Base-by-base conservation (phyloP, 208 protist genomes). In the Leishmania tropica region DNA sequence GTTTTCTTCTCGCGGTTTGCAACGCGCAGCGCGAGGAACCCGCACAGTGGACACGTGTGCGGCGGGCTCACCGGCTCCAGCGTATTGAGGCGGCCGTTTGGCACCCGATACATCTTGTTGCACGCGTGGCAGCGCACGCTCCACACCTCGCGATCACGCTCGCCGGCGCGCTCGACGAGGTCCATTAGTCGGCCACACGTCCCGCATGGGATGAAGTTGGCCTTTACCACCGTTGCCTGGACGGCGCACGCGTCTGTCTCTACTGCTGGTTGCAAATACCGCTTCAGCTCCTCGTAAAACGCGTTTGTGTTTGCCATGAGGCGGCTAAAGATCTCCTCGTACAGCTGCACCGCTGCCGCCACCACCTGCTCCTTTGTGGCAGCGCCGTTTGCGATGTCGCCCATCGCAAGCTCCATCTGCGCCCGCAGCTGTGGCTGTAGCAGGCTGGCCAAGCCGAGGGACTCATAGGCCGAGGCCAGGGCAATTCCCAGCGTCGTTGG, bases 401-500 rank as follows among this genome's bases (percentile, higher is more conserved):
- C 85, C 95, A 99, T 98, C 54, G 97, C 96, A 35, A 92, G 70
- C 90, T 99, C 97, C 97, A 99, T 99, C 82, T 98, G 92, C 28
- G 97, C 95, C 11, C 97, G 93, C 75, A 99, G 87, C 81, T 95
- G 85, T 35, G 98, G 98, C 81, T 96, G 90, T 54, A 97, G 85
- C n/a, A 99, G 88, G 77, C 92, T 95, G 37, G 89, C 77, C 56
- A 99, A 91, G 17, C 96, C 99, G 83, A 99, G 97, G 0, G 77
- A 80, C 73, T 99, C 96, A 87, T 99, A 99, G 31, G 92, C 97
- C 2, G 94, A 83, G 37, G 99, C 96, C 13, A 99, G 91, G 5
- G 98, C 98, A 45, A 99, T 85, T n/a, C 99, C 99, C 1, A 99
- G 90, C 17, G 79, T 75, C 10, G 98, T 99, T 19, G 99, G 98